These are phyloP conservation scores for Talaromyces sp. DNA, from an alignment of 2,329 filamentous ascomycete species.

Conservation along the genomic window DNA sequence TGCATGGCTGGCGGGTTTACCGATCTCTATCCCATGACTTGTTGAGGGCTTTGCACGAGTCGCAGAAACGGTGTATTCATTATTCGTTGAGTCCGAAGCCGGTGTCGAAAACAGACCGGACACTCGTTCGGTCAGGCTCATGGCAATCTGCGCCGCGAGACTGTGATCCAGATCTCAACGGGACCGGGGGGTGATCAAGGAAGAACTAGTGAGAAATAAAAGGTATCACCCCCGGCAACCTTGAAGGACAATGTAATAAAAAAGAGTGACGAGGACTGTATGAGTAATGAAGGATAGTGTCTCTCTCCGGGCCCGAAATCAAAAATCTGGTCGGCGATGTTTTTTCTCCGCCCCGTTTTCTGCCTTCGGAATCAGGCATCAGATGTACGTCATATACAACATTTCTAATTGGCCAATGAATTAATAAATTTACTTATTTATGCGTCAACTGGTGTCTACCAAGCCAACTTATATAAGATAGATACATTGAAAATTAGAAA, in stretches of 20 bases:
- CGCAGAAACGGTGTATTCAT: conserved; percentile 32
- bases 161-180: conserved; percentile 35
- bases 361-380: conserved; percentile 27
- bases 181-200: conserved; percentile 31
- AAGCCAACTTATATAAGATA: too few relatives aligned
- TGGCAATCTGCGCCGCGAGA: conserved; percentile 44
- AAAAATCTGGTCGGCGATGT: conserved; percentile 37
- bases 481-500: neutral
- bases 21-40: conserved; percentile 20
- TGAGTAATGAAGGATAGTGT: conserved; percentile 2
- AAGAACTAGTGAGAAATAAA: conserved; percentile 16
- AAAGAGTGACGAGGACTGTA: conserved; percentile 24
- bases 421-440: neutral
- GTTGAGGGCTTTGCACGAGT: conserved; percentile 14
- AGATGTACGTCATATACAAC: conserved; percentile 10
- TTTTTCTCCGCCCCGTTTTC: conserved; percentile 31
- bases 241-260: conserved; percentile 7
- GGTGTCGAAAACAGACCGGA: conserved; percentile 55
- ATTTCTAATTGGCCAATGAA: neutral
- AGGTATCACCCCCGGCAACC: conserved; percentile 20
- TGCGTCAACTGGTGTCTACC: too few relatives aligned
- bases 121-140: conserved; percentile 61
- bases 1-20: conserved; percentile 10
- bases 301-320: conserved; percentile 19
- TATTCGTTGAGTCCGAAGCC: conserved; percentile 27